These are phyloP conservation scores for Saturnispora mendoncae DNA, from an alignment of 805 yeast genomes.

Conservation along the genomic window DNA sequence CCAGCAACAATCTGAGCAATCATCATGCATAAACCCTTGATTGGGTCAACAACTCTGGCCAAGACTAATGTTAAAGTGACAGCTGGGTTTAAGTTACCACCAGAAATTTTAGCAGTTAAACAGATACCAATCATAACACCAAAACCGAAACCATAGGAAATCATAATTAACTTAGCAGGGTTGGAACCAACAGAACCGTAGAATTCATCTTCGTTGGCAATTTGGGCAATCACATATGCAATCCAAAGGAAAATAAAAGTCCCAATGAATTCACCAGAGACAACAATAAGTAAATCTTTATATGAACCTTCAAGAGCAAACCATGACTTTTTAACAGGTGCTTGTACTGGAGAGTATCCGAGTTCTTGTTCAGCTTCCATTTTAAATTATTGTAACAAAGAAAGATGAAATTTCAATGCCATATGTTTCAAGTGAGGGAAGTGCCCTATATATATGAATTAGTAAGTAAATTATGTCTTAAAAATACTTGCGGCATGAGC, in stretches of 20 bases:
- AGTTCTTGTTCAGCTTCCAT: slow-evolving; percentile 34
- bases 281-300: slow-evolving; percentile 60
- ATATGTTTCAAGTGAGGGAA: no score
- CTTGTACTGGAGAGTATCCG: slow-evolving; percentile 32
- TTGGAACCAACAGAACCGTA: slow-evolving; percentile 29
- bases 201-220: slow-evolving; percentile 46
- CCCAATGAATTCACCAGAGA: slow-evolving; percentile 75
- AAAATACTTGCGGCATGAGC: no score
- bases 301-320: slow-evolving; percentile 31
- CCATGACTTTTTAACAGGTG: slow-evolving; percentile 16
- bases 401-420: no score
- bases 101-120: slow-evolving; percentile 65
- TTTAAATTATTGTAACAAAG: neutral
- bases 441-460: neutral
- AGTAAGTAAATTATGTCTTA: no score
- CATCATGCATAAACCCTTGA: slow-evolving; percentile 59
- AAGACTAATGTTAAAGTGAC: slow-evolving; percentile 68
- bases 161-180: slow-evolving; percentile 67
- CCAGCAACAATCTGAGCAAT: slow-evolving; percentile 72
- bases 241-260: slow-evolving; percentile 77
- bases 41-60: slow-evolving; percentile 63
- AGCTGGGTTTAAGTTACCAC: slow-evolving; percentile 88
- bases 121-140: slow-evolving; percentile 70
- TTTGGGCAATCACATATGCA: slow-evolving; percentile 76
- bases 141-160: slow-evolving; percentile 79